Conservation (phyloP, 2,329 filamentous ascomycete genomes). For the Phaeophleospora eucalypticola region DNA sequence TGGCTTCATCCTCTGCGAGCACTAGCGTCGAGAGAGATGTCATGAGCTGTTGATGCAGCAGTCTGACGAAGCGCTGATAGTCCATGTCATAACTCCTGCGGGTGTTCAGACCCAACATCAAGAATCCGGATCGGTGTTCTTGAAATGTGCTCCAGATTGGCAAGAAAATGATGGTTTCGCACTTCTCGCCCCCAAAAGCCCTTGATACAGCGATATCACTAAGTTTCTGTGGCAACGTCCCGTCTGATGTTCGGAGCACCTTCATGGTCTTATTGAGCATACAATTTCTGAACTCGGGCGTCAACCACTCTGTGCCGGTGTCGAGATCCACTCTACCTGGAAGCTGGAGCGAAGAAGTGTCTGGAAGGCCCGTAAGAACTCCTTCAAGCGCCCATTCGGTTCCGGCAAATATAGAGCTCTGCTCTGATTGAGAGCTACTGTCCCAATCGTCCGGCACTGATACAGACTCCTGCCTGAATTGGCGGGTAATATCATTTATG, state of each 20-base stretch:
- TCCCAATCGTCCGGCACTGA: not conserved
- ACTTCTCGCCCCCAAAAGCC: constrained; percentile 27
- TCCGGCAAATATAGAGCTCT: constrained; percentile 2
- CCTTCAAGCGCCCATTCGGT: constrained; percentile 11
- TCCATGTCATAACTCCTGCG: constrained; percentile 31
- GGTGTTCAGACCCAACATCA: constrained; percentile 35
- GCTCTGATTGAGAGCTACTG: constrained; percentile 5
- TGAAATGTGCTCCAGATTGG: constrained; percentile 27
- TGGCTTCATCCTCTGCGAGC: constrained; percentile 19
- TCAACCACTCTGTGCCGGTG: constrained; percentile 1
- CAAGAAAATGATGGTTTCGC: constrained; percentile 31
- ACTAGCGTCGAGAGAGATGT: constrained; percentile 29
- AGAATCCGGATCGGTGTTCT: constrained; percentile 17
- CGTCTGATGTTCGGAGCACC: not conserved
- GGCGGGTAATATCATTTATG: not conserved
- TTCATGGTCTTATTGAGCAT: constrained; percentile 1
- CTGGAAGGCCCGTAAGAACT: not conserved
- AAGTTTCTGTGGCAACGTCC: not conserved
- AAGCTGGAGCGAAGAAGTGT: not conserved
- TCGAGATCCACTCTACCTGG: constrained; percentile 4
- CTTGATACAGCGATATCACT: not conserved
- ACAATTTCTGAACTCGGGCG: constrained; percentile 1
- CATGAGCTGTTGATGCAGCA: constrained; percentile 27
- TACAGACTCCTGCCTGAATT: not conserved
- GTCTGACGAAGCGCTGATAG: constrained; percentile 32